A percentile compares a stretch with the other conserved stretches of the same genome.
Evolutionary conservation across 495 filamentous ascomycete species (phyloP).

Genomic region (Aspergillus kassunensis): DNA sequence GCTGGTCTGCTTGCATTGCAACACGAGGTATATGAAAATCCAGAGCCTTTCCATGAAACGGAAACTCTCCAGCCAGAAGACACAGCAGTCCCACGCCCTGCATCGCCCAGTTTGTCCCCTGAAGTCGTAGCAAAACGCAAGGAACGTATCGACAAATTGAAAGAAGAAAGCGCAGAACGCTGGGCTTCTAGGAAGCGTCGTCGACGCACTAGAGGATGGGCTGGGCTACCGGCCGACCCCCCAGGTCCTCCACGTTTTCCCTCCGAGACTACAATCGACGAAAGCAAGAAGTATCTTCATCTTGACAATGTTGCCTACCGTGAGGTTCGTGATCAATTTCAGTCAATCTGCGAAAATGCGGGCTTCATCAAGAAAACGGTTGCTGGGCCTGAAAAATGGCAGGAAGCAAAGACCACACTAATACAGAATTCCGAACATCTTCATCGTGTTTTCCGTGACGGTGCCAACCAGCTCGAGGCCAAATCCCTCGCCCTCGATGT

Average conservation of each 20-base stretch:
- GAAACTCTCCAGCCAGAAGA: constrained; percentile 21
- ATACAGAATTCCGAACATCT: constrained; percentile 63
- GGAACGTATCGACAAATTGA: constrained; percentile 52
- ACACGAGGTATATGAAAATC: constrained; percentile 40
- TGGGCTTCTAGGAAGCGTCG: constrained; percentile 66
- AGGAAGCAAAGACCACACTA: constrained; percentile 64
- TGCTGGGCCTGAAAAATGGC: constrained; percentile 69
- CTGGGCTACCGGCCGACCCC: constrained; percentile 69
- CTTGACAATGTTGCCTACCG: constrained; percentile 62
- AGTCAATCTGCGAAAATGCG: constrained; percentile 60
- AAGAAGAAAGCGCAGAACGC: constrained; percentile 60
- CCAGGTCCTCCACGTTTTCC: constrained; percentile 72
- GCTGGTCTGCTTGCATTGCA: constrained; percentile 39
- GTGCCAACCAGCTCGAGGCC: constrained; percentile 47
- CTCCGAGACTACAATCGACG: constrained; percentile 77
- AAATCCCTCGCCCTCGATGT: constrained; percentile 69
- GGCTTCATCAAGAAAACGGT: constrained; percentile 71
- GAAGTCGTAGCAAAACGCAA: constrained; percentile 54
- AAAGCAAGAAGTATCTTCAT: constrained; percentile 65
- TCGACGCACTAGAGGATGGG: constrained; percentile 66
- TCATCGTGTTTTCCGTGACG: constrained; percentile 54
- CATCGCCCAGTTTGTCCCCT: constrained; percentile 42
- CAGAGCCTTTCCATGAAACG: constrained; percentile 23
- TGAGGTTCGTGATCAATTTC: constrained; percentile 61
- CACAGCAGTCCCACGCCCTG: constrained; percentile 14